These are phyloP conservation scores for Zygosaccharomyces pseudobailii DNA, from an alignment of 1,139 yeast genomes.

Conservation along the genomic window DNA sequence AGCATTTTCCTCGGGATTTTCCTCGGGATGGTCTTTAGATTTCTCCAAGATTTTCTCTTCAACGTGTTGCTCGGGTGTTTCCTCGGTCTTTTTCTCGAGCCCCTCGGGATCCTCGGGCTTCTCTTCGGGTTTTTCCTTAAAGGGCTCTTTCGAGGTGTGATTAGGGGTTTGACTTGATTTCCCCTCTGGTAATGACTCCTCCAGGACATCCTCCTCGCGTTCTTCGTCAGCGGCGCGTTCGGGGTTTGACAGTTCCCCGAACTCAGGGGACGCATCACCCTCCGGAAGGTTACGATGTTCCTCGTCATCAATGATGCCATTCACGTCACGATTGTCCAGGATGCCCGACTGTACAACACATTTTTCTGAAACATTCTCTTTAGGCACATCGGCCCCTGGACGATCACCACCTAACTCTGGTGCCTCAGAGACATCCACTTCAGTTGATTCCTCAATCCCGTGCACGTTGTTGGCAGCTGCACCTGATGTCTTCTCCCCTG, in stretches of 20 bases:
- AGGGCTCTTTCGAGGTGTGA: not conserved
- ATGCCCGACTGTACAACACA: not conserved
- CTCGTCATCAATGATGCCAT: too few relatives aligned
- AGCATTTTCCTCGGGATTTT: not conserved
- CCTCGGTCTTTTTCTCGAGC: not conserved
- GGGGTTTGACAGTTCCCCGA: not conserved
- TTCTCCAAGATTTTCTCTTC: not conserved
- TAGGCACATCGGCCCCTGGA: not conserved
- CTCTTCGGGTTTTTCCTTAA: not conserved
- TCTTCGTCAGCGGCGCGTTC: slow-evolving; percentile 8
- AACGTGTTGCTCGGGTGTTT: not conserved
- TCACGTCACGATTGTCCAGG: too few relatives aligned
- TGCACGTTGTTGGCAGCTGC: too few relatives aligned
- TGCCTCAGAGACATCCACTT: too few relatives aligned
- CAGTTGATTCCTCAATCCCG: too few relatives aligned
- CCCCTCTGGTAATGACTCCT: not conserved
- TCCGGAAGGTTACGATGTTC: too few relatives aligned
- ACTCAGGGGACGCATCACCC: too few relatives aligned
- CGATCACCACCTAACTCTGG: too few relatives aligned
- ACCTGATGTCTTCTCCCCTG: too few relatives aligned
- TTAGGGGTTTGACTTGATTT: too few relatives aligned
- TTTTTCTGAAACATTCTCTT: not conserved
- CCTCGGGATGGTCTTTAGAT: not conserved
- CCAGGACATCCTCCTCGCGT: not conserved
- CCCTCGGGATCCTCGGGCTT: not conserved